Evolutionary conservation across 495 filamentous ascomycete species (phyloP), one percentile per base, ranked within the genome.

Genomic region (Sordaria brevicollis): DNA sequence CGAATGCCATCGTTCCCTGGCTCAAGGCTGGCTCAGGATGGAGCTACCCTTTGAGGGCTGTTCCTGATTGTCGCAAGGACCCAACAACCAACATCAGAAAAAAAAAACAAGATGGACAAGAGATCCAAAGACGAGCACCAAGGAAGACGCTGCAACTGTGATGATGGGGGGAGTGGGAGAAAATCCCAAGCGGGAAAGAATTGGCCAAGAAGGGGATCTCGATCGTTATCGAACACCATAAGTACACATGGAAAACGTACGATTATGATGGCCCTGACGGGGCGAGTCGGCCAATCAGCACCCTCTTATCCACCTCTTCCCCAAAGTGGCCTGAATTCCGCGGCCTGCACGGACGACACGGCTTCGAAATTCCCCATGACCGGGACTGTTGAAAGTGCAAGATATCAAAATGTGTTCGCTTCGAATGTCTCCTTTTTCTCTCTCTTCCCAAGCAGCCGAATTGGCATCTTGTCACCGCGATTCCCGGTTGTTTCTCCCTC

Each of bases 241-340:
- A 75, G 72, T 31, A 66, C 74, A 74, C 72, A 76, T 74, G 76
- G 72, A 78, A 78, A 78, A 79, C 74, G 74, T 78, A 77, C 74
- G 75, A 78, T 77, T 69, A 35, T 71, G 67, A 71, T 66, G 70
- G 72, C 35, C 3, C 67, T 36, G 21, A 70, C 35, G 71, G 73
- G 71, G 71, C 67, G 17, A 29, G 31, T 67, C 62, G 31, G 39
- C 77, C 77, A 79, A 79, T 78, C 68, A 73, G 39, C 29, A 19
- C 17, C 38, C 21, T 25, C 31, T 21, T 69, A 31, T 67, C 74
- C 71, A 70, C 72, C 54, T 49, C 71, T 68, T 69, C 65, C 68
- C 68, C 25, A 66, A 66, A 31, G 33, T 39, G 72, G 74, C 57
- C 33, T 65, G 70, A 69, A 21, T 19, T 36, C 31, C 21, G 67